Evolutionary conservation across 441 rosid species (phyloP).

Genomic region (Theobroma grandiflorum): DNA sequence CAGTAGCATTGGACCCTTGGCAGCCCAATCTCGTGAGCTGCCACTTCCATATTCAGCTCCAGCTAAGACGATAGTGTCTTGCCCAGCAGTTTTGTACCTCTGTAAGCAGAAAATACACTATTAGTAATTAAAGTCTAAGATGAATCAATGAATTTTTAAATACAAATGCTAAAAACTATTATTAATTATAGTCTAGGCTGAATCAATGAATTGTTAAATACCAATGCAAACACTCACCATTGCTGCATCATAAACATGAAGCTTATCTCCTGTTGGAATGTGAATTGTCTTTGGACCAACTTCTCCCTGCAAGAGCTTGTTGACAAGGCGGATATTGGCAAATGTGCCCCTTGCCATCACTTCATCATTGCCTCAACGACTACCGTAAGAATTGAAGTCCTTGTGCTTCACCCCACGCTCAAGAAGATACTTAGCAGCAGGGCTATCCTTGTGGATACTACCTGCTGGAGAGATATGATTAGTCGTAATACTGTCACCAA

Average conservation of each 20-base stretch:
- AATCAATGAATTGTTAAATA: background rate
- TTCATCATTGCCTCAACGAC: constrained; percentile 69
- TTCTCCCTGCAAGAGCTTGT: constrained; percentile 67
- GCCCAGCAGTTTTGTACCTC: constrained; percentile 61
- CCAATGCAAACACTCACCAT: constrained; percentile 44
- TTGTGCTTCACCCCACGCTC: constrained; percentile 53
- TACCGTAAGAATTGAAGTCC: constrained; percentile 74
- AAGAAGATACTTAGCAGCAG: constrained; percentile 63
- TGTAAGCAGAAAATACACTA: constrained; percentile 29
- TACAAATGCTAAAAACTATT: background rate
- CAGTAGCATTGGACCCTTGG: constrained; percentile 72
- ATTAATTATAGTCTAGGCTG: background rate
- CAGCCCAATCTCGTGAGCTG: constrained; percentile 76
- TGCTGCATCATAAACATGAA: constrained; percentile 66
- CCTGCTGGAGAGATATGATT: constrained; percentile 81
- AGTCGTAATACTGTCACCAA: constrained; percentile 71
- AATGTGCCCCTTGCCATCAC: constrained; percentile 71
- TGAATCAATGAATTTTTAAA: background rate
- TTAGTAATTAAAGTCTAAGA: background rate
- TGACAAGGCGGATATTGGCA: constrained; percentile 62
- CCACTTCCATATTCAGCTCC: constrained; percentile 80
- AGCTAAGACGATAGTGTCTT: constrained; percentile 61
- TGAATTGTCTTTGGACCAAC: constrained; percentile 70
- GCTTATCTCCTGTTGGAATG: constrained; percentile 66
- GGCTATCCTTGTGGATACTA: constrained; percentile 63